Conservation (phyloP, 768 basidiomycete species). For the Psilocybe sp. region DNA sequence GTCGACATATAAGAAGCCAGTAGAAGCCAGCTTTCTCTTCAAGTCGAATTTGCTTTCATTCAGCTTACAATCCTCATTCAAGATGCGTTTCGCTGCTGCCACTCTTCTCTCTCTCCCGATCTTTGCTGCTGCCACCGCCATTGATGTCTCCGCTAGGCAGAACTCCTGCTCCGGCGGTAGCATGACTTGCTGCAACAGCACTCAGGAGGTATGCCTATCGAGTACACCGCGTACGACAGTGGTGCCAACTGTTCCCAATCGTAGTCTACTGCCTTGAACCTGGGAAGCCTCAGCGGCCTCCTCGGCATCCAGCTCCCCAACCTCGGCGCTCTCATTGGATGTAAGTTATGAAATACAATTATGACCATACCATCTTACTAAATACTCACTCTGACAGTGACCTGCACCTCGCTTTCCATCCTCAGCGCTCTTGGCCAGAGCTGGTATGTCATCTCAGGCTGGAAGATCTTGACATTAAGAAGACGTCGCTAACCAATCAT, state of each 20-base stretch:
- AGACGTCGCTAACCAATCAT: background rate
- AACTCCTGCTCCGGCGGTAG: slow-evolving; percentile 4
- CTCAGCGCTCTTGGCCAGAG: slow-evolving; percentile 7
- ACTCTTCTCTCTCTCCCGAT: slow-evolving; percentile 10
- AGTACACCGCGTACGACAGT: background rate
- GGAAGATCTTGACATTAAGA: no score
- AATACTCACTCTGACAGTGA: slow-evolving; percentile 6
- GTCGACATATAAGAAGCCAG: no score
- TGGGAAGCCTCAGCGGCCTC: slow-evolving; percentile 7
- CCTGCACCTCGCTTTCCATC: slow-evolving; percentile 11
- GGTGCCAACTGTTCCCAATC: background rate
- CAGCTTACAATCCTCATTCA: background rate
- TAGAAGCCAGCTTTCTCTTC: no score
- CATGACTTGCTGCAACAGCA: slow-evolving; percentile 4
- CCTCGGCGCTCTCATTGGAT: slow-evolving; percentile 9
- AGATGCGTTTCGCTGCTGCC: slow-evolving; percentile 10
- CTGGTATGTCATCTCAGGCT: no score
- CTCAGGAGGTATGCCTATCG: background rate
- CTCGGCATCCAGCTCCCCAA: slow-evolving; percentile 10
- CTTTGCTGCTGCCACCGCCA: slow-evolving; percentile 11
- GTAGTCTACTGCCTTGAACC: background rate
- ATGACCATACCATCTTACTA: background rate
- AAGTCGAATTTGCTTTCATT: slow-evolving; percentile 3
- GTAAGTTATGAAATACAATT: background rate
- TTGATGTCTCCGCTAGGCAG: slow-evolving; percentile 1